Conservation (phyloP, 129 eudicot genomes). For the Rutidosis leptorrhynchoides region DNA sequence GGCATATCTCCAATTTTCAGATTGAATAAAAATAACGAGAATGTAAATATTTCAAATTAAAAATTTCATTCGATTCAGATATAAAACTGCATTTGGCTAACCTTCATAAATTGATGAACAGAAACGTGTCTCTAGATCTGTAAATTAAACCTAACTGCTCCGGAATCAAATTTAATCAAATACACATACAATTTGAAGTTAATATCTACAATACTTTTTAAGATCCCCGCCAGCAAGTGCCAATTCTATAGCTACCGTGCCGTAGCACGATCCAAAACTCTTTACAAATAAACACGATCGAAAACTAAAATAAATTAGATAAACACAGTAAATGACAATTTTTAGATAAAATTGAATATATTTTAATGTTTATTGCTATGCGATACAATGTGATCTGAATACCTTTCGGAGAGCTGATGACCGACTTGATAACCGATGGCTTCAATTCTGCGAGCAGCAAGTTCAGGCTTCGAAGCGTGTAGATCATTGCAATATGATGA, state of each 20-base stretch:
- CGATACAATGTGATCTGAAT: not conserved
- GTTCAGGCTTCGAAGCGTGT: conserved; percentile 80
- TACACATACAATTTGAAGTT: conserved; percentile 7
- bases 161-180: conserved; percentile 9
- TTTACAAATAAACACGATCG: no score
- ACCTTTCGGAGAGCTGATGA: conserved; percentile 90
- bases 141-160: not conserved
- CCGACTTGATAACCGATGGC: conserved; percentile 96
- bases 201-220: not conserved
- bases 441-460: conserved; percentile 89
- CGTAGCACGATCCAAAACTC: conserved; percentile 5
- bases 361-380: no score
- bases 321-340: no score
- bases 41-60: conserved; percentile 6
- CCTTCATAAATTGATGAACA: not conserved
- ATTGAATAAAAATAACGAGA: not conserved
- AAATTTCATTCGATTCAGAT: conserved; percentile 10
- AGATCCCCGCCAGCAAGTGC: conserved; percentile 13
- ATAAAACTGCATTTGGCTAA: no score
- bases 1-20: not conserved
- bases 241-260: conserved; percentile 2
- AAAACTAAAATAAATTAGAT: conserved; percentile 4
- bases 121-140: conserved; percentile 17
- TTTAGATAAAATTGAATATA: no score
- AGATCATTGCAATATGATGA: conserved; percentile 59